Conservation (phyloP, 2,329 filamentous ascomycete genomes). For the Aureobasidium subglaciale region DNA sequence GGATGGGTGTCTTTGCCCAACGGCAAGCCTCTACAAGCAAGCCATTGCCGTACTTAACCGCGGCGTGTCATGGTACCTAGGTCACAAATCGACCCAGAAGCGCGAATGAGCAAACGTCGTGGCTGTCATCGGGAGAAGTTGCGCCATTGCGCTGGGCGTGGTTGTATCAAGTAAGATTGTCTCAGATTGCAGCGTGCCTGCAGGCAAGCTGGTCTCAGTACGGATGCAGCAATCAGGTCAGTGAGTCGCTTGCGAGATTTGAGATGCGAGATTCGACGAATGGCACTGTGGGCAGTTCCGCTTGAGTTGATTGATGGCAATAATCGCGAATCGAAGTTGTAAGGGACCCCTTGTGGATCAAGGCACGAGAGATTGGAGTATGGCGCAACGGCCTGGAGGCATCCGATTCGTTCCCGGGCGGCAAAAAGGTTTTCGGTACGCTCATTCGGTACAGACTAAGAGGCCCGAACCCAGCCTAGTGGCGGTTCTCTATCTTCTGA, state of each 20-base stretch:
- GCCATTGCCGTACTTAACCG: constrained; percentile 4
- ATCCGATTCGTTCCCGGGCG: constrained; percentile 15
- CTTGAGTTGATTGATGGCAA: neutral
- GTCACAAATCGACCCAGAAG: constrained; percentile 1
- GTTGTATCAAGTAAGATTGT: constrained; percentile 12
- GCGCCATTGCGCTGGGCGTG: constrained; percentile 7
- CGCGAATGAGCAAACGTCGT: constrained; percentile 1
- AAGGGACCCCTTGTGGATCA: neutral
- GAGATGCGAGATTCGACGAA: neutral
- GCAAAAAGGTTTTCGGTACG: constrained; percentile 15
- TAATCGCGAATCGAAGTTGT: neutral
- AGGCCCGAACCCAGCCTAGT: constrained; percentile 15
- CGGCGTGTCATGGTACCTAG: neutral
- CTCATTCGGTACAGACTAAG: constrained; percentile 13
- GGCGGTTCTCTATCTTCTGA: constrained; percentile 15
- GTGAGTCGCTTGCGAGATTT: neutral
- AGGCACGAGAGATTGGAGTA: neutral
- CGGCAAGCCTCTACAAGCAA: neutral
- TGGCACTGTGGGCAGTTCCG: neutral
- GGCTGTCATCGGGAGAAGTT: constrained; percentile 9
- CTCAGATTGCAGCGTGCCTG: constrained; percentile 9
- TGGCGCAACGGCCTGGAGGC: constrained; percentile 11
- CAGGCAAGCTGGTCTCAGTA: constrained; percentile 10
- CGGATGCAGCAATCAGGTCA: constrained; percentile 7
- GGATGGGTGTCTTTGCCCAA: neutral